phyloP scores from a whole-genome alignment of 345 rosid species.

The Eucalyptus marginata region DNA sequence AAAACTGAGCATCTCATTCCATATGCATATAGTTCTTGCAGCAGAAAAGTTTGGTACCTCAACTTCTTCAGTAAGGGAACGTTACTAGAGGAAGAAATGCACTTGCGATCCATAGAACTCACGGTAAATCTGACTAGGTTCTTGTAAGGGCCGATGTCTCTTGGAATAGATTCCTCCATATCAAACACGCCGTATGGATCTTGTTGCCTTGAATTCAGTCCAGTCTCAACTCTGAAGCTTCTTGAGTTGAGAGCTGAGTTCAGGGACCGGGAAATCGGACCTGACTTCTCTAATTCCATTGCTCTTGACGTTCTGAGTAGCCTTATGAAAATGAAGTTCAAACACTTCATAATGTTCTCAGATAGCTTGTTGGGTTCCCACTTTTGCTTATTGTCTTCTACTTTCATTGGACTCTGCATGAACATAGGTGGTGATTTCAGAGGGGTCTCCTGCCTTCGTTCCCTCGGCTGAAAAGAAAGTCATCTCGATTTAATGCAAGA shows the following conservation, averaged over 20 bases:
- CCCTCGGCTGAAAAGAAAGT: slow-evolving; percentile 37
- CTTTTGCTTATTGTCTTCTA: slow-evolving; percentile 54
- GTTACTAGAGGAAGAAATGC: slow-evolving; percentile 72
- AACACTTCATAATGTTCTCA: slow-evolving; percentile 75
- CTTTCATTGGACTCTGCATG: slow-evolving; percentile 27
- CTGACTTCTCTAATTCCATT: slow-evolving; percentile 66
- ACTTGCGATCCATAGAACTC: slow-evolving; percentile 70
- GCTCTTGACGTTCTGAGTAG: slow-evolving; percentile 80
- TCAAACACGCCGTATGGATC: slow-evolving; percentile 81
- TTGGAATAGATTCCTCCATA: slow-evolving; percentile 62
- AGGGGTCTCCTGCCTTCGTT: slow-evolving; percentile 28
- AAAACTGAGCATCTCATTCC: background rate
- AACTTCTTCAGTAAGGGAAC: slow-evolving; percentile 60
- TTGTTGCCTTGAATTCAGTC: slow-evolving; percentile 56
- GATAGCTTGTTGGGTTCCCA: slow-evolving; percentile 85
- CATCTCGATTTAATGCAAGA: background rate
- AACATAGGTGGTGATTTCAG: slow-evolving; percentile 44
- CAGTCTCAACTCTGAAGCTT: slow-evolving; percentile 60
- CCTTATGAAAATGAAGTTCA: slow-evolving; percentile 65
- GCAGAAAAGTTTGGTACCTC: slow-evolving; percentile 22
- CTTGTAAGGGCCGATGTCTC: slow-evolving; percentile 88
- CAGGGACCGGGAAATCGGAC: slow-evolving; percentile 49
- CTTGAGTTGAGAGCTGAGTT: slow-evolving; percentile 40
- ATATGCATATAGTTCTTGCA: background rate
- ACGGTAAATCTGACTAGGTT: slow-evolving; percentile 79